phyloP scores from a whole-genome alignment of 2,329 filamentous ascomycete species.

The Colletotrichum neosansevieriae region DNA sequence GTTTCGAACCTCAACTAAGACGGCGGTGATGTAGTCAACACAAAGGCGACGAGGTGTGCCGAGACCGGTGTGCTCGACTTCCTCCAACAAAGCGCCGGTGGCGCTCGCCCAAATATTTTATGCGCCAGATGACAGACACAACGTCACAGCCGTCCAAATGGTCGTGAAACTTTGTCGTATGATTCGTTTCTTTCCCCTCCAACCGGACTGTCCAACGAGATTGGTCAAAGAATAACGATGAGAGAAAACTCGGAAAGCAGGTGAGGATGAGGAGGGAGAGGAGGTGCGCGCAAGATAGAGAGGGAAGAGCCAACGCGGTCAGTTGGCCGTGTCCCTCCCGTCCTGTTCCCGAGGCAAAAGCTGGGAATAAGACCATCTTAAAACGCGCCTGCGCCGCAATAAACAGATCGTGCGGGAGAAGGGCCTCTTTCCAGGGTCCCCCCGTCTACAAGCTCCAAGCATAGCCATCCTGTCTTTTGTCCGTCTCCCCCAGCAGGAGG shows the following conservation, averaged over 20 bases:
- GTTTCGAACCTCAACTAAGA: slow-evolving; percentile 19
- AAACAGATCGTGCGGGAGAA: slow-evolving; percentile 9
- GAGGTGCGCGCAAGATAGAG: not conserved
- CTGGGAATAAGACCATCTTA: slow-evolving; percentile 31
- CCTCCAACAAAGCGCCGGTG: slow-evolving; percentile 12
- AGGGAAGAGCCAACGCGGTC: slow-evolving; percentile 2
- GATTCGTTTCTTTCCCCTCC: not conserved
- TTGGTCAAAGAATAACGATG: not conserved
- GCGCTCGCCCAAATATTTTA: slow-evolving; percentile 6
- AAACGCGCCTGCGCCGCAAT: slow-evolving; percentile 19
- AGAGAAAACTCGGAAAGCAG: slow-evolving; percentile 20
- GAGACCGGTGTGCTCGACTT: slow-evolving; percentile 28
- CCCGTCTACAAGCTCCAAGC: not conserved
- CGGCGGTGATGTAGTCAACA: slow-evolving; percentile 8
- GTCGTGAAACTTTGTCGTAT: slow-evolving; percentile 2
- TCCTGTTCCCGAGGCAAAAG: slow-evolving; percentile 25
- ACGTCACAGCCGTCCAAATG: not conserved
- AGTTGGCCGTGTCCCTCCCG: not conserved
- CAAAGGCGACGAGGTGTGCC: slow-evolving; percentile 6
- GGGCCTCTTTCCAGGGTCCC: slow-evolving; percentile 8
- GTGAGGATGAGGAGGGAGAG: not conserved
- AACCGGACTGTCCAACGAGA: not conserved
- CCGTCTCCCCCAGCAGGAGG: not conserved
- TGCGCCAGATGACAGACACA: not conserved
- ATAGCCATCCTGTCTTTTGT: not conserved